These are phyloP conservation scores for Ottelia alismoides DNA, from an alignment of 106 monocot genomes.

Conservation along the genomic window DNA sequence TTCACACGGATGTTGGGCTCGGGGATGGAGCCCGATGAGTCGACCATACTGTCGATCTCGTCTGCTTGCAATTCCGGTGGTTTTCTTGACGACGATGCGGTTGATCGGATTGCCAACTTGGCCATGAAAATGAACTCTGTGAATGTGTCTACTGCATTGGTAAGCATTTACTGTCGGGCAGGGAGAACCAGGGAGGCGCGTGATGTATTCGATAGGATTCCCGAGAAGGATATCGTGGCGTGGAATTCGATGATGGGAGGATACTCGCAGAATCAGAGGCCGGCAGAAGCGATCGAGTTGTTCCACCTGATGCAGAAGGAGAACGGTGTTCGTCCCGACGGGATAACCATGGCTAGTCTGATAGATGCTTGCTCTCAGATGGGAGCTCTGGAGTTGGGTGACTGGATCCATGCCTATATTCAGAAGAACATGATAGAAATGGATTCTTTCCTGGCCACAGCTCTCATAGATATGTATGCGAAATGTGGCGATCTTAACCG, in stretches of 20 bases:
- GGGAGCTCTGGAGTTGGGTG: conserved; percentile 38
- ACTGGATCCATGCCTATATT: conserved; percentile 42
- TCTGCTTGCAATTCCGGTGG: conserved; percentile 16
- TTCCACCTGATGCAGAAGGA: conserved; percentile 35
- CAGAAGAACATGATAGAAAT: conserved; percentile 18
- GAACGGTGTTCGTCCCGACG: conserved; percentile 21
- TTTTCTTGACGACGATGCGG: conserved; percentile 6
- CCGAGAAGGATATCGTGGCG: conserved; percentile 34
- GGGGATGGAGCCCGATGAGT: conserved; percentile 15
- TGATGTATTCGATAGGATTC: conserved; percentile 27
- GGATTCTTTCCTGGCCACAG: conserved; percentile 26
- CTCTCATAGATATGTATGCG: conserved; percentile 66
- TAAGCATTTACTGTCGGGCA: conserved; percentile 31
- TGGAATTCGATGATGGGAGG: conserved; percentile 67
- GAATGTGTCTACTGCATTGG: conserved; percentile 37
- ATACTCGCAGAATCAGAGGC: conserved; percentile 24
- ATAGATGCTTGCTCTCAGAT: conserved; percentile 35
- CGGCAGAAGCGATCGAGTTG: conserved; percentile 28
- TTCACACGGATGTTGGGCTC: conserved; percentile 30
- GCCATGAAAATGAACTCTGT: conserved; percentile 13
- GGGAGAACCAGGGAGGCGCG: conserved; percentile 29
- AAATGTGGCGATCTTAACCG: conserved; percentile 40
- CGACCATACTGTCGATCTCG: conserved; percentile 16
- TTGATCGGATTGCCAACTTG: conserved; percentile 15
- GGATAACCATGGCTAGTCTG: conserved; percentile 33